Conservation (phyloP, 208 protist species). For the Crithidia brevicula region DNA sequence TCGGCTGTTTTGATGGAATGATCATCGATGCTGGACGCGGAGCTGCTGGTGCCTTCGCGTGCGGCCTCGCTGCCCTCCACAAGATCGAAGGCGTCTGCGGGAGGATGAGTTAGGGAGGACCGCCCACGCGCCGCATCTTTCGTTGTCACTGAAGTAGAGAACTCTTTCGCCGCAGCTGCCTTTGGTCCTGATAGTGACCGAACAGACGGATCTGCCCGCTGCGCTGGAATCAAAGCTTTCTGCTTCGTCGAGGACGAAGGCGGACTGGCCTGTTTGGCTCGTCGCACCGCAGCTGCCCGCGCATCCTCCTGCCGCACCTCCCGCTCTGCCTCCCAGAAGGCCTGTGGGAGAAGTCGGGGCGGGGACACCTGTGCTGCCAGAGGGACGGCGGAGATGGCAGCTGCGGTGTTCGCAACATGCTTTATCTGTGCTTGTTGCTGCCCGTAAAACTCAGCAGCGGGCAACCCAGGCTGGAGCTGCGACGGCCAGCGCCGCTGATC, state of each 20-base stretch:
- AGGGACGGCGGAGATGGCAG: neutral
- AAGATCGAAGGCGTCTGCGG: neutral
- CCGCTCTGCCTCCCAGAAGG: constrained; percentile 10
- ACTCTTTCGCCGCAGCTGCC: neutral
- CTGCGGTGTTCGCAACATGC: neutral
- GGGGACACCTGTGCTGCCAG: neutral
- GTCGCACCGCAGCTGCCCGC: neutral
- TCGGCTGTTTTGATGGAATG: neutral
- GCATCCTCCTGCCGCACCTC: constrained; percentile 5
- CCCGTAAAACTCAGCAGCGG: constrained; percentile 9
- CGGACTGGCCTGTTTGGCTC: neutral
- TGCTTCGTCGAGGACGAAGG: neutral
- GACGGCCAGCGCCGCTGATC: neutral
- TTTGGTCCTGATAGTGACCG: no score
- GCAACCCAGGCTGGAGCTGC: constrained; percentile 6
- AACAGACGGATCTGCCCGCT: neutral
- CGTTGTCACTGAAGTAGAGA: neutral
- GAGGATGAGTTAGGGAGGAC: neutral
- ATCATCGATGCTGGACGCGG: neutral
- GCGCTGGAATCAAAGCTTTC: neutral
- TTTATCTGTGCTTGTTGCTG: neutral
- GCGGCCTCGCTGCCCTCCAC: constrained; percentile 5
- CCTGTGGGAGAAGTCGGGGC: constrained; percentile 4
- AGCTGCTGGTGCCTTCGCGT: neutral
- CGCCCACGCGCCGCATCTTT: neutral